A percentile compares a stretch with the other conserved stretches of the same genome.
Evolutionary conservation across 2,329 filamentous ascomycete genomes (phyloP).

Genomic region (Phyllosticta paracitricarpa): DNA sequence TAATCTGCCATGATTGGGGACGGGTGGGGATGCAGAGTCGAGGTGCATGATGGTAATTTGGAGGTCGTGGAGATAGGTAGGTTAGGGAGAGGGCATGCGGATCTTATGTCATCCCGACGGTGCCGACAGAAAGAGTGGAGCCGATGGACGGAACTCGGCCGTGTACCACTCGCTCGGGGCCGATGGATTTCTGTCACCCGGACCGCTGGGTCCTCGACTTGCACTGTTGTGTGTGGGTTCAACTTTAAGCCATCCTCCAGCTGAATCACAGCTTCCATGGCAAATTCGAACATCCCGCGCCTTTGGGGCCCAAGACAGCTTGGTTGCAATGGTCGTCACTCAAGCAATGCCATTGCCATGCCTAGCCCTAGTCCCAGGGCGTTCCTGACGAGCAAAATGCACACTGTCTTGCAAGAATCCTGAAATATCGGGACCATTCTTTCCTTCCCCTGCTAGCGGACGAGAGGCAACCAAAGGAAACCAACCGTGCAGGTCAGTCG

Average conservation of each 20-base stretch:
- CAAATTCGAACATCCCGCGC: too few relatives aligned
- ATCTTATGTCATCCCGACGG: conserved; percentile 6
- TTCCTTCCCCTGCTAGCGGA: too few relatives aligned
- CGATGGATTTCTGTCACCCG: neutral
- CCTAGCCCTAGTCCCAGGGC: neutral
- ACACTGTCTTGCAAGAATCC: neutral
- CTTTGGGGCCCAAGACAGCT: neutral
- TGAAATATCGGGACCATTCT: too few relatives aligned
- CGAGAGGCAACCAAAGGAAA: neutral
- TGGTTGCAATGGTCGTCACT: neutral
- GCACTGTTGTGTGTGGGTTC: neutral
- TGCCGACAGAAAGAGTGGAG: neutral
- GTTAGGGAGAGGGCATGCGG: neutral
- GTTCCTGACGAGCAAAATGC: neutral
- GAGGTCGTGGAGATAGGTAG: neutral
- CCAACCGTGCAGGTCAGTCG: neutral
- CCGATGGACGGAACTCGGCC: neutral
- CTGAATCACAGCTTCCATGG: too few relatives aligned
- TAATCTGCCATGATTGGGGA: conserved; percentile 2
- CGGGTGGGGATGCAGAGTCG: neutral
- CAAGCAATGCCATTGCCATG: neutral
- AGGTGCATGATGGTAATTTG: neutral
- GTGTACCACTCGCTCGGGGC: neutral
- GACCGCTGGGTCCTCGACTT: neutral
- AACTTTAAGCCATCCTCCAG: neutral